Evolutionary conservation across 352 stramenopile genomes (phyloP).

Genomic region (Phytophthora fragariaefolia): DNA sequence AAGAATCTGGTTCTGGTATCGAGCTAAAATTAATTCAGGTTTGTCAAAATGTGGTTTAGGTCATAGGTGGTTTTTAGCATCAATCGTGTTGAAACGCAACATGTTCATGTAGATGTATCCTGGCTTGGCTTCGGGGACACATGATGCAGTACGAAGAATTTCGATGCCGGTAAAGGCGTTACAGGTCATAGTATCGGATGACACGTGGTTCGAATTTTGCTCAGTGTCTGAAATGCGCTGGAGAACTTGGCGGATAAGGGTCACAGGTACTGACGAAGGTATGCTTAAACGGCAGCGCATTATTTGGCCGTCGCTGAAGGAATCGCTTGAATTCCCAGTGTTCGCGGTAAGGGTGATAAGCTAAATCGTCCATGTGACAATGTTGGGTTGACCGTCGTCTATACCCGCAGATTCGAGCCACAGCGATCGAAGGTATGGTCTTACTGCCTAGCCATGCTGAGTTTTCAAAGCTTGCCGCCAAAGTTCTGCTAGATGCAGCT

Average conservation of each 20-base stretch:
- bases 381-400: background rate
- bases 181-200: background rate
- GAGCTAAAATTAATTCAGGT: slow-evolving; percentile 29
- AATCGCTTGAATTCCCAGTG: slow-evolving; percentile 41
- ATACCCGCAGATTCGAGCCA: slow-evolving; percentile 14
- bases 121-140: slow-evolving; percentile 24
- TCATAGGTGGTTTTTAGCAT: too few relatives aligned
- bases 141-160: slow-evolving; percentile 44
- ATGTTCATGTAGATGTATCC: slow-evolving; percentile 56
- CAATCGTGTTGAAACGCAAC: too few relatives aligned
- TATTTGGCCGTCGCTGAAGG: slow-evolving; percentile 50
- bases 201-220: slow-evolving; percentile 33
- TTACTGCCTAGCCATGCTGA: slow-evolving; percentile 13
- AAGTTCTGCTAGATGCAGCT: slow-evolving; percentile 8
- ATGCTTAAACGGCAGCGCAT: slow-evolving; percentile 13
- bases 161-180: slow-evolving; percentile 19
- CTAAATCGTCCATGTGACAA: background rate
- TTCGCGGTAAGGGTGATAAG: slow-evolving; percentile 29
- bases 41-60: background rate
- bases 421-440: slow-evolving; percentile 5
- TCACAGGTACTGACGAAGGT: slow-evolving; percentile 2
- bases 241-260: slow-evolving; percentile 35
- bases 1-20: slow-evolving; percentile 2
- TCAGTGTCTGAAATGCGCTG: slow-evolving; percentile 41
- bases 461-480: slow-evolving; percentile 16